Evolutionary conservation across 345 rosid genomes (phyloP).

Genomic region (Lenwebbia sp.): DNA sequence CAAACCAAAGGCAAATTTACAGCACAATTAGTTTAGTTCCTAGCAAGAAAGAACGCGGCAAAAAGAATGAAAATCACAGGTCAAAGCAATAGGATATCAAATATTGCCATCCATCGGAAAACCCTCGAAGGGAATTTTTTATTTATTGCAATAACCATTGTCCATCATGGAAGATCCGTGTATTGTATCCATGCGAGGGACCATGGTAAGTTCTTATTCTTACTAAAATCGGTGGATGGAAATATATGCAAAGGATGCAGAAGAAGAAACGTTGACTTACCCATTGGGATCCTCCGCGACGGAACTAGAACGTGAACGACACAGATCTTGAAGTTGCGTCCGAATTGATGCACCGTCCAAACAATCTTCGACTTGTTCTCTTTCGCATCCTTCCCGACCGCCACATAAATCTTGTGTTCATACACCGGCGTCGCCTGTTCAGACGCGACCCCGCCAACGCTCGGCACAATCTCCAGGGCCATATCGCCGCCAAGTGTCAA

Average conservation of each 20-base stretch:
- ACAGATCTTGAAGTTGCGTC: slow-evolving; percentile 27
- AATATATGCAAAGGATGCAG: neutral
- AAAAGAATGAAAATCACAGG: neutral
- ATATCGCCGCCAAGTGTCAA: neutral
- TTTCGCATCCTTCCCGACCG: slow-evolving; percentile 48
- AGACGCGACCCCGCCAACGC: slow-evolving; percentile 16
- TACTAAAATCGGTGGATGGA: neutral
- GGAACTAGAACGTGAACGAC: neutral
- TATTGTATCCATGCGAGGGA: neutral
- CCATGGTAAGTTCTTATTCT: neutral
- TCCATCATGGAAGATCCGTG: neutral
- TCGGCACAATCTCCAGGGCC: slow-evolving; percentile 16
- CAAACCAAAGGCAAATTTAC: neutral
- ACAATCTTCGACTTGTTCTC: slow-evolving; percentile 34
- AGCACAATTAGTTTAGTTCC: neutral
- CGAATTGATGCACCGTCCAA: slow-evolving; percentile 67
- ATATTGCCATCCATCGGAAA: neutral
- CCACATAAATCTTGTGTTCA: slow-evolving; percentile 62
- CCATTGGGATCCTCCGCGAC: neutral
- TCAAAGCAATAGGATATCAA: neutral
- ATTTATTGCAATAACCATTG: neutral
- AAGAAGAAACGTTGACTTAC: neutral
- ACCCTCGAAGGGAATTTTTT: neutral
- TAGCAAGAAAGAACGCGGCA: neutral
- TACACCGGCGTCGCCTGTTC: slow-evolving; percentile 26